Evolutionary conservation across 495 filamentous ascomycete species (phyloP).

Genomic region (Hypoxylon perforatum): DNA sequence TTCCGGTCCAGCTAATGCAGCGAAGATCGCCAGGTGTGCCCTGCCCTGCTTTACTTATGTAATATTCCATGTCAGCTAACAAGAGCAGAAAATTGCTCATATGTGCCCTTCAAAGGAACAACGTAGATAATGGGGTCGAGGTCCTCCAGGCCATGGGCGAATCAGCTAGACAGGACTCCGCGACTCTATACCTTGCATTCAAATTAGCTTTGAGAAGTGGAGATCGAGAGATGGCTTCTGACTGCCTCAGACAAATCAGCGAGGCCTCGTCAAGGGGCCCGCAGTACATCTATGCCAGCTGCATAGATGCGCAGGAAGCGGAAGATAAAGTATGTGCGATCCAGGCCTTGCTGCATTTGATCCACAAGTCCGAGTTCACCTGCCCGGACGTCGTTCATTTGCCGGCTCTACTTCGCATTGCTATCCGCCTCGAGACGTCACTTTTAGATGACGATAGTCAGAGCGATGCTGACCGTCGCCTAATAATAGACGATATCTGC

Average conservation of each 20-base stretch:
- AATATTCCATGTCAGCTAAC: constrained; percentile 18
- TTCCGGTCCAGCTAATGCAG: constrained; percentile 69
- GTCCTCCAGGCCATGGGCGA: constrained; percentile 71
- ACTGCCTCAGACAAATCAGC: constrained; percentile 41
- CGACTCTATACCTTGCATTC: constrained; percentile 78
- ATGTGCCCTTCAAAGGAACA: constrained; percentile 69
- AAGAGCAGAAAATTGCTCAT: constrained; percentile 72
- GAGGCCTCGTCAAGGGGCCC: constrained; percentile 55
- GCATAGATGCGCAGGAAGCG: constrained; percentile 74
- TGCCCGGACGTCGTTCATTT: constrained; percentile 68
- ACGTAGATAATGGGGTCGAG: constrained; percentile 62
- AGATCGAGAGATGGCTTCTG: constrained; percentile 65
- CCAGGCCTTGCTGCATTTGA: constrained; percentile 66
- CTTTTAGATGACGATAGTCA: constrained; percentile 59
- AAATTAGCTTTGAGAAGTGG: constrained; percentile 73
- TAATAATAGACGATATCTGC: constrained; percentile 64
- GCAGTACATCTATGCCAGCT: constrained; percentile 78
- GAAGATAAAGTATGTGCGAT: constrained; percentile 70
- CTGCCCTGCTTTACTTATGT: constrained; percentile 1
- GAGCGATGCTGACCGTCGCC: constrained; percentile 25
- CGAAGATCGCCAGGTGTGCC: constrained; percentile 74
- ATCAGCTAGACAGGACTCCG: constrained; percentile 63
- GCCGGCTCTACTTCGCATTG: constrained; percentile 73
- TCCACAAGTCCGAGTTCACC: constrained; percentile 63
- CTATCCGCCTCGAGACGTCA: constrained; percentile 67